phyloP scores from a whole-genome alignment of 208 protist species.

The Phytomonas serpens region DNA sequence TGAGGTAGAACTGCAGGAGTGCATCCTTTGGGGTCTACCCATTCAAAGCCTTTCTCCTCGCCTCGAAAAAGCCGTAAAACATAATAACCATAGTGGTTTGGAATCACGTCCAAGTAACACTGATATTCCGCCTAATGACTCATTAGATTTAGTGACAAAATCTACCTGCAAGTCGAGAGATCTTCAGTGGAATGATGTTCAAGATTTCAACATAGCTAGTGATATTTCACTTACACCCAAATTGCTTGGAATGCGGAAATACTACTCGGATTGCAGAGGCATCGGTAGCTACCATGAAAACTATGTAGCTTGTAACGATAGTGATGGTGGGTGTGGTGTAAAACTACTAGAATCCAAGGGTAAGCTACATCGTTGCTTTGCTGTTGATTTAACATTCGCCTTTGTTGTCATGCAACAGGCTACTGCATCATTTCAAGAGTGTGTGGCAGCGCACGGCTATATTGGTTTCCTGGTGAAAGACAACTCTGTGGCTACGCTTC shows the following conservation, averaged over 20 bases:
- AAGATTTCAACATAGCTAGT: neutral
- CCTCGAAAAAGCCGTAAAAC: neutral
- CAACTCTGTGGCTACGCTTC: conserved; percentile 26
- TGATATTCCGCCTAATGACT: neutral
- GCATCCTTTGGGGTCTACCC: conserved; percentile 26
- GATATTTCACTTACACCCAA: neutral
- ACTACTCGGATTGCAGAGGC: neutral
- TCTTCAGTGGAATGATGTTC: neutral
- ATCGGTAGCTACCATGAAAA: neutral
- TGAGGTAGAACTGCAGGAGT: conserved; percentile 33
- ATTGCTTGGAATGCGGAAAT: neutral
- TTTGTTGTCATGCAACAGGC: conserved; percentile 45
- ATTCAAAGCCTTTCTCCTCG: neutral
- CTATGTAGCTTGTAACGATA: neutral
- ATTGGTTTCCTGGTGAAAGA: conserved; percentile 67
- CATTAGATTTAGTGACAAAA: neutral
- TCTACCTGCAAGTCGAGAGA: neutral
- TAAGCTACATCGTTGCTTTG: conserved; percentile 31
- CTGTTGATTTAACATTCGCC: conserved; percentile 44
- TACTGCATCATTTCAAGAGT: conserved; percentile 25
- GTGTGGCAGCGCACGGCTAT: conserved; percentile 37
- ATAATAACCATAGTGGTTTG: neutral
- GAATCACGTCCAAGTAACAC: neutral
- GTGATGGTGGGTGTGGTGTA: conserved; percentile 25
- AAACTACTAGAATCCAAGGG: conserved; percentile 38